A percentile compares a stretch with the other conserved stretches of the same genome.
Evolutionary conservation across 2,329 filamentous ascomycete genomes (phyloP).

Genomic region (Phialemoniopsis sp.): DNA sequence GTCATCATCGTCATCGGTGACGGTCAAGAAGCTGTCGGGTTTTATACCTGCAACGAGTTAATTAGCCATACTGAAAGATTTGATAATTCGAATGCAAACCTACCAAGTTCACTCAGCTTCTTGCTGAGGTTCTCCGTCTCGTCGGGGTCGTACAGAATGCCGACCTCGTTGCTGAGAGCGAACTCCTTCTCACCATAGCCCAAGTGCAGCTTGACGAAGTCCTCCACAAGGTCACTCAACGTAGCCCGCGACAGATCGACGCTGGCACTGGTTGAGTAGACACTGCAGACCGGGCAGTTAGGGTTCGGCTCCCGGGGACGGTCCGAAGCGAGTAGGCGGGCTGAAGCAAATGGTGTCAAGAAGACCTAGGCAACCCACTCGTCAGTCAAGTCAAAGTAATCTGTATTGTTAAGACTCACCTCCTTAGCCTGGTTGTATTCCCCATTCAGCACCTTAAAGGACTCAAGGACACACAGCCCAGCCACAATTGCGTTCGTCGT

Average conservation of each 20-base stretch:
- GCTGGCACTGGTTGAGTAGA: slow-evolving; percentile 61
- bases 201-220: slow-evolving; percentile 64
- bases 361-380: slow-evolving; percentile 57
- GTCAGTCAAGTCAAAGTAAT: too few relatives aligned
- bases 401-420: slow-evolving; percentile 33
- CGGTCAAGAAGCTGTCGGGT: slow-evolving; percentile 70
- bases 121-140: slow-evolving; percentile 81
- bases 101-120: slow-evolving; percentile 73
- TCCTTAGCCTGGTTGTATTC: slow-evolving; percentile 72
- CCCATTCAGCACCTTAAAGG: slow-evolving; percentile 81
- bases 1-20: slow-evolving; percentile 79
- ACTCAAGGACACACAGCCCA: slow-evolving; percentile 84
- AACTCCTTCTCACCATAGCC: slow-evolving; percentile 78
- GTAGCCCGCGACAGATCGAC: slow-evolving; percentile 71
- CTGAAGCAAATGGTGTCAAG: slow-evolving; percentile 62
- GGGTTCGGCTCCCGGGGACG: slow-evolving; percentile 64
- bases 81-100: slow-evolving; percentile 11
- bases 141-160: slow-evolving; percentile 85
- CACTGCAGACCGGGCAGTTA: slow-evolving; percentile 78
- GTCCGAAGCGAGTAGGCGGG: slow-evolving; percentile 56
- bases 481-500: slow-evolving; percentile 97
- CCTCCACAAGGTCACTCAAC: slow-evolving; percentile 73
- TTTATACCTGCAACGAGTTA: slow-evolving; percentile 52
- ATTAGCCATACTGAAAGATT: background rate
- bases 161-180: slow-evolving; percentile 68